Conservation (phyloP, 306 rosid genomes). For the Styphnolobium japonicum region DNA sequence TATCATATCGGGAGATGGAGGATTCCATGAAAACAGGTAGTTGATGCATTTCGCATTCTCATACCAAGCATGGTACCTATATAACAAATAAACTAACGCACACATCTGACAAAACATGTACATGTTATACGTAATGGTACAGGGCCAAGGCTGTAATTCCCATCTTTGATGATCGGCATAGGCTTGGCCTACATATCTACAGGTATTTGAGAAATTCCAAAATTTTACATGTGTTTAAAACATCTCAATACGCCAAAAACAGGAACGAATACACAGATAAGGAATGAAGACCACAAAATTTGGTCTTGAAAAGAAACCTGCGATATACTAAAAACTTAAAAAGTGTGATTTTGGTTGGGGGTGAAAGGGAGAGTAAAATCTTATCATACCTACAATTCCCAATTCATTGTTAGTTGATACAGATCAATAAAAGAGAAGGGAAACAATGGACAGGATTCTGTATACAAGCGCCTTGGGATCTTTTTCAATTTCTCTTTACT, state of each 20-base stretch:
- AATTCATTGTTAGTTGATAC: constrained; percentile 16
- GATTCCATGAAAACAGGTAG: neutral
- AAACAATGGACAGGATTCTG: constrained; percentile 10
- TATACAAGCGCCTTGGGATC: constrained; percentile 12
- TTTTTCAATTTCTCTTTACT: neutral
- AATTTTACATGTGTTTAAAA: constrained; percentile 5
- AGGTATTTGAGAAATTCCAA: neutral
- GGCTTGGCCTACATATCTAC: neutral
- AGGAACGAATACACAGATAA: neutral
- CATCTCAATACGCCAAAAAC: neutral
- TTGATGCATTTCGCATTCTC: neutral
- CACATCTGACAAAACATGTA: neutral
- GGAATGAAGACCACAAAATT: neutral
- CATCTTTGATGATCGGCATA: neutral
- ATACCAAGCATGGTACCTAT: neutral
- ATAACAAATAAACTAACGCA: neutral
- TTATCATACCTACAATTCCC: constrained; percentile 23
- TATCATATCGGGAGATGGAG: neutral
- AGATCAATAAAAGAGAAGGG: neutral
- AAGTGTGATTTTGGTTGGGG: neutral
- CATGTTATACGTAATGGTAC: neutral
- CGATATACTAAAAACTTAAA: neutral
- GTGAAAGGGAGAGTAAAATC: neutral
- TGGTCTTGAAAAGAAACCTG: neutral
- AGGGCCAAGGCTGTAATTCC: neutral